Evolutionary conservation across 495 filamentous ascomycete species (phyloP).

Genomic region (Hypoxylon fragiforme): DNA sequence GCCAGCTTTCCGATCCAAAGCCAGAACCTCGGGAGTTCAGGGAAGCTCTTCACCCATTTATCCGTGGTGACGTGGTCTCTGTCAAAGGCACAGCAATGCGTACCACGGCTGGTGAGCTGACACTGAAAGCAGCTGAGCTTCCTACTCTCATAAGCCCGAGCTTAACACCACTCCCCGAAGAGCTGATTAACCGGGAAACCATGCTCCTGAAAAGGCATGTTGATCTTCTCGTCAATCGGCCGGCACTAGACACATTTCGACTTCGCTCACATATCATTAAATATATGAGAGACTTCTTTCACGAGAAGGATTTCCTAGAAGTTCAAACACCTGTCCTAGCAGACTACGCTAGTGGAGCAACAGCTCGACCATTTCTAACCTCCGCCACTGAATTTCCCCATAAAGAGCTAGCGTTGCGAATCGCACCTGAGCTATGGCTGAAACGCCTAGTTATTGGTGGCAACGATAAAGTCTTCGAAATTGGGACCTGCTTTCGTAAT

Average conservation of each 20-base stretch:
- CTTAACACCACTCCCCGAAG: slow-evolving; percentile 71
- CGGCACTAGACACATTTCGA: slow-evolving; percentile 66
- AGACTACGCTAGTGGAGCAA: slow-evolving; percentile 74
- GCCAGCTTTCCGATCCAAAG: slow-evolving; percentile 46
- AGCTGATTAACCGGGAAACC: slow-evolving; percentile 66
- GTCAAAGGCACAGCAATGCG: slow-evolving; percentile 72
- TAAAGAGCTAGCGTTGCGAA: slow-evolving; percentile 70
- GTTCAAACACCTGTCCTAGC: slow-evolving; percentile 88
- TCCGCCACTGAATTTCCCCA: slow-evolving; percentile 69
- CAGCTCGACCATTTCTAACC: slow-evolving; percentile 83
- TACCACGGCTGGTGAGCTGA: slow-evolving; percentile 75
- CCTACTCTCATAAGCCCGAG: slow-evolving; percentile 75
- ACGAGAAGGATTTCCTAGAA: slow-evolving; percentile 73
- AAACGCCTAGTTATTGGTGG: slow-evolving; percentile 91
- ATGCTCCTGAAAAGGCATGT: slow-evolving; percentile 72
- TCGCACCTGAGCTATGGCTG: slow-evolving; percentile 94
- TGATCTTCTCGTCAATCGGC: slow-evolving; percentile 74
- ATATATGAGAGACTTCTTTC: slow-evolving; percentile 72
- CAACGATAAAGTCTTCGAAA: slow-evolving; percentile 88
- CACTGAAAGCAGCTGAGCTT: slow-evolving; percentile 65
- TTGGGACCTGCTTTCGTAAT: slow-evolving; percentile 91
- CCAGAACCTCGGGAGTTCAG: slow-evolving; percentile 28
- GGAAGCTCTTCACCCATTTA: slow-evolving; percentile 34
- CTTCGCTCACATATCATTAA: slow-evolving; percentile 75
- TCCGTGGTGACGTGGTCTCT: slow-evolving; percentile 37